Percentiles rank a stretch among this genome's conserved stretches.
Evolutionary conservation across 2,329 filamentous ascomycete genomes (phyloP).

Genomic region (Penicillium oxalicum): DNA sequence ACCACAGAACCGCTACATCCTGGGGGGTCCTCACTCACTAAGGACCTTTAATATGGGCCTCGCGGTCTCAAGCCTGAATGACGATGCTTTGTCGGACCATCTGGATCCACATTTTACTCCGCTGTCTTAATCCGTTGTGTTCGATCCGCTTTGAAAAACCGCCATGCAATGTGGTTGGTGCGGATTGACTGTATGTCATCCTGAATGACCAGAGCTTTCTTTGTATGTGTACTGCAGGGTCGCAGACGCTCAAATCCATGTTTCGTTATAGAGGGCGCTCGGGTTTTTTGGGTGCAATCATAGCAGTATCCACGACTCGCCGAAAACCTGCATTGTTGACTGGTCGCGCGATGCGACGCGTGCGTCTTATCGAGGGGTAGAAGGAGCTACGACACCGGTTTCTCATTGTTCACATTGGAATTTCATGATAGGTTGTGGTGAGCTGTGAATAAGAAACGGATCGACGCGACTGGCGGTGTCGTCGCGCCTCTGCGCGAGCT

Average conservation of each 20-base stretch:
- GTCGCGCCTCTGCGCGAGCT: slow-evolving; percentile 15
- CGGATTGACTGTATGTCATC: background rate
- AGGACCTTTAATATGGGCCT: no score
- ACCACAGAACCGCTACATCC: background rate
- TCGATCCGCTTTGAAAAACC: background rate
- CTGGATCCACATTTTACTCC: background rate
- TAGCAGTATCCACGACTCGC: no score
- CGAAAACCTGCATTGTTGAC: no score
- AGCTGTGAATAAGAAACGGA: background rate
- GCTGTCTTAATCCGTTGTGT: background rate
- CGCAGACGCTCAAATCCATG: no score
- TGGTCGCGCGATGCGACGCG: background rate
- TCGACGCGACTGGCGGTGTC: slow-evolving; percentile 2
- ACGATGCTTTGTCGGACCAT: background rate
- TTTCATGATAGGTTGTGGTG: background rate
- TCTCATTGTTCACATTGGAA: no score
- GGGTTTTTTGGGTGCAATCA: no score
- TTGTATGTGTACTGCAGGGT: no score
- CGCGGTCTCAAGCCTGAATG: no score
- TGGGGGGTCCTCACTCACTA: background rate
- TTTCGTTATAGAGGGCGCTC: no score
- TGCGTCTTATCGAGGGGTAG: background rate
- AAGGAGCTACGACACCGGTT: background rate
- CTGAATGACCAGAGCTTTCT: background rate
- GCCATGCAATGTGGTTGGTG: background rate